A percentile compares a stretch with the other conserved stretches of the same genome.
Evolutionary conservation across 2,329 filamentous ascomycete genomes (phyloP).

Genomic region (Trichoderma oligosporum): DNA sequence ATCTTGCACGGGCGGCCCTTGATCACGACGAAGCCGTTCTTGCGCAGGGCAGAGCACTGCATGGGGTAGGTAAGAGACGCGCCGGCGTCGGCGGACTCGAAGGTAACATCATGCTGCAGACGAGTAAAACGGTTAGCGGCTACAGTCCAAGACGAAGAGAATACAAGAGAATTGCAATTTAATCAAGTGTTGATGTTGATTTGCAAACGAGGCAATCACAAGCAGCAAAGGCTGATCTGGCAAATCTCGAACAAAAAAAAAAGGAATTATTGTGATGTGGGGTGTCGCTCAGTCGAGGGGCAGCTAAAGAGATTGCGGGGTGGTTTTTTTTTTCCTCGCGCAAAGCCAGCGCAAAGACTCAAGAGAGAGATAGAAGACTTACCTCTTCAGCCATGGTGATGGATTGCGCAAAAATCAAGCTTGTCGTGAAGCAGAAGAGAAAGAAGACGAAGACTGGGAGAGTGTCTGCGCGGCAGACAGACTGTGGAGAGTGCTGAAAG

Average conservation of each 20-base stretch:
- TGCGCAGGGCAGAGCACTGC: slow-evolving; percentile 99
- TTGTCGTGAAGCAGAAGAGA: slow-evolving; percentile 31
- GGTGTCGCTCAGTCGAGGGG: slow-evolving; percentile 32
- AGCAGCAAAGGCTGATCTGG: not conserved
- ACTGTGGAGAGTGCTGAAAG: slow-evolving; percentile 26
- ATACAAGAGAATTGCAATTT: not conserved
- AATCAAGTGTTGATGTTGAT: slow-evolving; percentile 14
- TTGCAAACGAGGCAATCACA: slow-evolving; percentile 19
- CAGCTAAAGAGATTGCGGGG: slow-evolving; percentile 45
- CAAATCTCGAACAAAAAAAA: slow-evolving; percentile 6
- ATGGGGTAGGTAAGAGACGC: slow-evolving; percentile 92
- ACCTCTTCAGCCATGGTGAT: slow-evolving; percentile 59
- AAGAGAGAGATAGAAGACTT: slow-evolving; percentile 34
- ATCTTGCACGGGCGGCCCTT: slow-evolving; percentile 99
- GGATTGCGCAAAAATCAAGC: slow-evolving; percentile 39
- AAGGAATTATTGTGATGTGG: slow-evolving; percentile 19
- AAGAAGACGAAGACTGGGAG: slow-evolving; percentile 20
- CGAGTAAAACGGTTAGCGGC: slow-evolving; percentile 21
- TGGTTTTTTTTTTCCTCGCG: slow-evolving; percentile 35
- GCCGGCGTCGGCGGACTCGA: slow-evolving; percentile 94
- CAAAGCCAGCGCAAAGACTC: slow-evolving; percentile 26
- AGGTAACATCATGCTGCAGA: slow-evolving; percentile 63
- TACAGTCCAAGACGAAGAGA: slow-evolving; percentile 13
- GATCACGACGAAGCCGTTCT: slow-evolving; percentile 98
- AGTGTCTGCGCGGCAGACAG: slow-evolving; percentile 23